Conservation (phyloP, 306 rosid genomes). For the Vigna unguiculata region DNA sequence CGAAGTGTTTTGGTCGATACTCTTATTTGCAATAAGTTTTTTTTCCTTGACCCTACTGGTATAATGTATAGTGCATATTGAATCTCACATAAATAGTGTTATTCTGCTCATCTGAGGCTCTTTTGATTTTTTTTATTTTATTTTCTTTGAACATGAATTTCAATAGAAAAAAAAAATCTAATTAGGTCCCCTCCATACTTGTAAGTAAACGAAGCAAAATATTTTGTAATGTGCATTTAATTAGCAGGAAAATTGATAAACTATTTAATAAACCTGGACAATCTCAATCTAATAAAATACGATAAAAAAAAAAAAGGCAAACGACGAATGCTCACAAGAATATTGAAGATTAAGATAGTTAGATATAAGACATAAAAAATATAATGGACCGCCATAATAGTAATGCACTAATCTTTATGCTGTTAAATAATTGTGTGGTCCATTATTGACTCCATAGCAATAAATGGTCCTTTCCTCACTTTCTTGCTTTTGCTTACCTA, state of each 20-base stretch:
- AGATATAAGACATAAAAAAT: constrained; percentile 44
- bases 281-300: constrained; percentile 30
- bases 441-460: constrained; percentile 51
- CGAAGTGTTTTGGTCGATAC: no score
- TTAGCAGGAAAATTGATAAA: not conserved
- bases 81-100: no score
- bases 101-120: no score
- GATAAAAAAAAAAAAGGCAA: constrained; percentile 6
- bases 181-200: not conserved
- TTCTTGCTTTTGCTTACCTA: constrained; percentile 34
- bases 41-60: no score
- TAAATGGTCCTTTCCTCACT: constrained; percentile 37
- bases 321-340: constrained; percentile 45
- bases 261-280: not conserved
- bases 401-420: constrained; percentile 65
- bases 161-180: not conserved
- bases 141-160: not conserved
- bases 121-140: not conserved
- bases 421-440: constrained; percentile 73
- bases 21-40: no score
- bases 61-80: no score
- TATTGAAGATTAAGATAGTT: constrained; percentile 52
- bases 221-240: not conserved
- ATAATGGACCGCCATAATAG: constrained; percentile 64
- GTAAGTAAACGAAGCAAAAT: not conserved